Evolutionary conservation across 1,284 basidiomycete species (phyloP), one percentile per base, ranked within the genome.

Genomic region (Cutaneotrichosporon cutaneum): DNA sequence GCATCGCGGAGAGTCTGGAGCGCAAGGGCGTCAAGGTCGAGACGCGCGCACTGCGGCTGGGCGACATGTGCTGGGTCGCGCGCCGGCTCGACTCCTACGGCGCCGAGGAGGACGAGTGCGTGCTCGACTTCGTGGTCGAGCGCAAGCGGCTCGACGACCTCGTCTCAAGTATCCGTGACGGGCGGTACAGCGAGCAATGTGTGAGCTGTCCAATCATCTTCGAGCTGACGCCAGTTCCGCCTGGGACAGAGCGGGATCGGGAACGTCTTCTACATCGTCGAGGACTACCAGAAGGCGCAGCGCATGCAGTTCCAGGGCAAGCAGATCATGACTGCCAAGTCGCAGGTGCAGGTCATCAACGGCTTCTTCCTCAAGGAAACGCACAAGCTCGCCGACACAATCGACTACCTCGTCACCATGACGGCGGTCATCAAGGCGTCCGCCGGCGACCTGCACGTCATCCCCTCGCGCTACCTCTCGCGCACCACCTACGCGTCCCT

Each of bases 21-120:
- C 71, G 72, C 18, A 71, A 75, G 36, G 81, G 81, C 0, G 68
- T 84, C 39, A 70, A 72, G 18, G 80, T 82, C n/a, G 82, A 83
- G 60, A 77, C 80, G 32, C 70, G 82, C 21, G 78, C 82, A 2
- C 69, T 86, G 36, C 76, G 81, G 32, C 68, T 86, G 8, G 84
- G 84, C 5, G 85, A 86, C 72, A 82, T 83, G 61, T 73, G 82
- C 27, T 86, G 85, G 85, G 74, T 86, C 16, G 84, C 84, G 1
- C 74, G 77, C 27, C 60, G 78, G 30, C 71, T 68, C 18, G 77
- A 79, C 44, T 69, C 68, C 9, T 60, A 71, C 7, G 72, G 74
- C 2, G 73, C 70, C 4, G 74, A 75, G 47, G 77, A 77, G 42
- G 74, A 77, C 47, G 83, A 85, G 58, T 82, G 82, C 62, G 82